Base-by-base conservation (phyloP, 495 filamentous ascomycete species). In the Hyaloscypha hepaticicola region DNA sequence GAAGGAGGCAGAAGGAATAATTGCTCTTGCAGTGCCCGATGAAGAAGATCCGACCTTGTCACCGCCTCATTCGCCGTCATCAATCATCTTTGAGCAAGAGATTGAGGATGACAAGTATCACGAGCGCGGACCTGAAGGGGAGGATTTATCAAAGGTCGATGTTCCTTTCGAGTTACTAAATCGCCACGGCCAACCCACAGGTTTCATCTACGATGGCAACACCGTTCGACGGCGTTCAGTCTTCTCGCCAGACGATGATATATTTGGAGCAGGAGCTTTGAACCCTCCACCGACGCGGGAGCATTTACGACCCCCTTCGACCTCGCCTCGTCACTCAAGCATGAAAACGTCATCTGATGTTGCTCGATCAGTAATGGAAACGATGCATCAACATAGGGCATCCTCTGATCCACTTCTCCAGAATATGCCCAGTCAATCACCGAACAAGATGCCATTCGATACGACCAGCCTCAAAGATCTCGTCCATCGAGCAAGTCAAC, bases 1-100 rank as follows among this genome's bases (percentile, higher is more conserved):
- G 88, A 87, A 89, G 70, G 92, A 96, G 74, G 92, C 92, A 6
- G 91, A 96, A 72, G 88, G 89, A 19, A 94, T 96, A 53, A 92
- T 96, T 68, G 89, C 90, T 31, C 79, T 96, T 11, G 92, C 92
- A 33, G 92, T 90, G 2, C 85, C 92, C 33, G 89, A 95, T 63
- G 90, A 95, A 53, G 91, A 94, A 45, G 84, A 89, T 66, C 66
- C 6, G 72, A 79, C 12, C 71, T 75, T 38, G 41, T 76, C 31
- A 66, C 73, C 52, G 63, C 69, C 28, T 59, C 63, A 56, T 56
- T 71, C 58, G 58, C 74, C 50, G 64, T 70, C 33, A 53, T 69
- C 65, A 70, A 75, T 60, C 6, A 16, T 50, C n/a, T 69, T 68
- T 49, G 38, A 67, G 51, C n/a, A 66, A 14, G 64, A 72, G 25